These are phyloP conservation scores for Ceratocystis huliohia DNA, from an alignment of 2,329 filamentous ascomycete species.

Conservation along the genomic window DNA sequence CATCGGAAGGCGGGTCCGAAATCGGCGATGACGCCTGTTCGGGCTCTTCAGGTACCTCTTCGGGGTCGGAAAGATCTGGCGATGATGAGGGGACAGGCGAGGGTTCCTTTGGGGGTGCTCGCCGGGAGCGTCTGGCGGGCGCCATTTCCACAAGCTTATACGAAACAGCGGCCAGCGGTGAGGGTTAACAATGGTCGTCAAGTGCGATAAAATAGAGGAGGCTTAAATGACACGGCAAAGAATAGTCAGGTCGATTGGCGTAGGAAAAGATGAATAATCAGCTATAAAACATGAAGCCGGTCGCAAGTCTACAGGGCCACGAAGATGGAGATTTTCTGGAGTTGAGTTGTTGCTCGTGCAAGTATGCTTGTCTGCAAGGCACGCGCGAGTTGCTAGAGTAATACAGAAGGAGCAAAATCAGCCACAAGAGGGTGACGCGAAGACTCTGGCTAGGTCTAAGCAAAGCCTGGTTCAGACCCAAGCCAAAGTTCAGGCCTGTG, in stretches of 20 bases:
- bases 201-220: background rate
- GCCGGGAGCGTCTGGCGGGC: slow-evolving; percentile 19
- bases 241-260: background rate
- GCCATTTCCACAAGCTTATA: slow-evolving; percentile 16
- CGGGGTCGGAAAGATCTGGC: slow-evolving; percentile 18
- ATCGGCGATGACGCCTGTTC: slow-evolving; percentile 19
- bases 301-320: background rate
- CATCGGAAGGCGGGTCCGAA: slow-evolving; percentile 20
- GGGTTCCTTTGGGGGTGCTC: slow-evolving; percentile 19
- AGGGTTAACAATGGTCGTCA: background rate
- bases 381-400: slow-evolving; percentile 9
- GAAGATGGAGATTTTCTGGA: background rate
- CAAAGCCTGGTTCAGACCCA: background rate
- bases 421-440: slow-evolving; percentile 4
- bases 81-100: slow-evolving; percentile 17
- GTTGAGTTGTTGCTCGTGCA: background rate
- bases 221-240: background rate
- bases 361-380: background rate
- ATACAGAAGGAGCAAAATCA: slow-evolving; percentile 6
- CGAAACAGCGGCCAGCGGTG: background rate
- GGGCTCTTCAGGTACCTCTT: slow-evolving; percentile 17
- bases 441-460: background rate
- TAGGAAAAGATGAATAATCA: background rate
- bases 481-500: background rate
- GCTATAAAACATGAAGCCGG: background rate